These are phyloP conservation scores for Metschnikowia orientalis DNA, from an alignment of 805 yeast genomes.

Conservation along the genomic window DNA sequence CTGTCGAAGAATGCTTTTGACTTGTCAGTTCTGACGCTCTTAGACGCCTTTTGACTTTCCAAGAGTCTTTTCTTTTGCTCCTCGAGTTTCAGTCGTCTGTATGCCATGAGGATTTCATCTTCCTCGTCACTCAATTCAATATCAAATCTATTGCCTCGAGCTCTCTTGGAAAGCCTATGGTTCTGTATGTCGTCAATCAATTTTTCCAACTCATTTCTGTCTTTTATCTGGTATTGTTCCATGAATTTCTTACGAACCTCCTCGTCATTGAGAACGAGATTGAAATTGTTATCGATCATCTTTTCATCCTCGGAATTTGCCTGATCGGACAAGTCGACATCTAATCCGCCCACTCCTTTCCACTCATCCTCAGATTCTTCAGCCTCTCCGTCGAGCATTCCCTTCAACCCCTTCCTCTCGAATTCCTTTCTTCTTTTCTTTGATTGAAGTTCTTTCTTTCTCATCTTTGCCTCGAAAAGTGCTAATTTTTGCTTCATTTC, in stretches of 20 bases:
- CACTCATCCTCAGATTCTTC: conserved; percentile 89
- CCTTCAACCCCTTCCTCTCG: conserved; percentile 53
- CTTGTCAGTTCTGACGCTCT: conserved; percentile 48
- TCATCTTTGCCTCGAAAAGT: conserved; percentile 36
- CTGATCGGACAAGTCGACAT: conserved; percentile 53
- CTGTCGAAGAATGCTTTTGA: conserved; percentile 65
- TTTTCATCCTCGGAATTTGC: conserved; percentile 73
- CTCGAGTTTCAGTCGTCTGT: conserved; percentile 38
- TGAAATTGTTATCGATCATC: conserved; percentile 69
- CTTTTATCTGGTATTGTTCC: conserved; percentile 58
- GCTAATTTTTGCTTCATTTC: conserved; percentile 29
- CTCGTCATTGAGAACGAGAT: conserved; percentile 51
- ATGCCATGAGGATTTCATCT: conserved; percentile 52
- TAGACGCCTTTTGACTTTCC: conserved; percentile 41
- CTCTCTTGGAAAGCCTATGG: conserved; percentile 62
- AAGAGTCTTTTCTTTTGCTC: conserved; percentile 48
- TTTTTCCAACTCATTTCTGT: conserved; percentile 59
- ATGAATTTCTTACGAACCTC: conserved; percentile 55
- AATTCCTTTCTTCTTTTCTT: conserved; percentile 44
- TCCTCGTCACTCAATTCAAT: conserved; percentile 74
- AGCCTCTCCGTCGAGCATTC: conserved; percentile 75
- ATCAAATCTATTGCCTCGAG: conserved; percentile 48
- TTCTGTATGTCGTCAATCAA: conserved; percentile 68
- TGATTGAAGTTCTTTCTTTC: conserved; percentile 30
- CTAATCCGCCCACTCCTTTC: conserved; percentile 74